Conservation (phyloP, 1,284 basidiomycete species). For the Sphagnurus paluster region DNA sequence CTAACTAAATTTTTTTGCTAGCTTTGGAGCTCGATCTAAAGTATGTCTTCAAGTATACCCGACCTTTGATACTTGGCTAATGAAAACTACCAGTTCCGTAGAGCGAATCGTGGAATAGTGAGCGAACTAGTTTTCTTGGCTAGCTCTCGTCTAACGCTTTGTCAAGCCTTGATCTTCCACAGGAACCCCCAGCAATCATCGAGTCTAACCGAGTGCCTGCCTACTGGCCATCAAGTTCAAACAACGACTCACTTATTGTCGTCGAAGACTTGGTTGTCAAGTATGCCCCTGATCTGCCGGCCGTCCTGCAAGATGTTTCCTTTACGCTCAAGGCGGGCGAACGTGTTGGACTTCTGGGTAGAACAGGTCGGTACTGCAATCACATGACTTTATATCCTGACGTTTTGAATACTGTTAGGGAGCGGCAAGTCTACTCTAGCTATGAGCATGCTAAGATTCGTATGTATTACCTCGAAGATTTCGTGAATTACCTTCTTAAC, state of each 20-base stretch:
- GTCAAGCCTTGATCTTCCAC: constrained; percentile 69
- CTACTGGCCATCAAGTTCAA: constrained; percentile 83
- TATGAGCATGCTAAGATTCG: constrained; percentile 86
- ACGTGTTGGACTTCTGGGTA: constrained; percentile 71
- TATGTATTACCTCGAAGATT: constrained; percentile 31
- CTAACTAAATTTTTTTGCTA: constrained; percentile 26
- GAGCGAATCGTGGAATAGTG: constrained; percentile 88
- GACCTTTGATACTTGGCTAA: not conserved
- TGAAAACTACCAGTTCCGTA: constrained; percentile 54
- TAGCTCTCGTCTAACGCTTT: not conserved
- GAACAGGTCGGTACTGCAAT: constrained; percentile 52
- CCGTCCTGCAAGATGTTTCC: constrained; percentile 78
- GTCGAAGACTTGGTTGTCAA: constrained; percentile 79
- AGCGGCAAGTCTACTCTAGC: constrained; percentile 84
- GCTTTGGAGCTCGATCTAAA: constrained; percentile 68
- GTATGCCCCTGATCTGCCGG: constrained; percentile 83
- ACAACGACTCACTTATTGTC: constrained; percentile 47
- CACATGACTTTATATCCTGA: constrained; percentile 1
- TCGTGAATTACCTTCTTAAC: not conserved
- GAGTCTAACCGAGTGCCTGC: constrained; percentile 72
- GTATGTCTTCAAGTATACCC: constrained; percentile 33
- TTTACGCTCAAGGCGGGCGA: constrained; percentile 65
- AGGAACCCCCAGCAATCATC: constrained; percentile 78
- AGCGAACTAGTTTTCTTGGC: constrained; percentile 8
- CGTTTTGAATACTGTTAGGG: constrained; percentile 24